A percentile compares a stretch with the other conserved stretches of the same genome.
Evolutionary conservation across 805 yeast species (phyloP).

Genomic region (Middelhovenomyces tepae): DNA sequence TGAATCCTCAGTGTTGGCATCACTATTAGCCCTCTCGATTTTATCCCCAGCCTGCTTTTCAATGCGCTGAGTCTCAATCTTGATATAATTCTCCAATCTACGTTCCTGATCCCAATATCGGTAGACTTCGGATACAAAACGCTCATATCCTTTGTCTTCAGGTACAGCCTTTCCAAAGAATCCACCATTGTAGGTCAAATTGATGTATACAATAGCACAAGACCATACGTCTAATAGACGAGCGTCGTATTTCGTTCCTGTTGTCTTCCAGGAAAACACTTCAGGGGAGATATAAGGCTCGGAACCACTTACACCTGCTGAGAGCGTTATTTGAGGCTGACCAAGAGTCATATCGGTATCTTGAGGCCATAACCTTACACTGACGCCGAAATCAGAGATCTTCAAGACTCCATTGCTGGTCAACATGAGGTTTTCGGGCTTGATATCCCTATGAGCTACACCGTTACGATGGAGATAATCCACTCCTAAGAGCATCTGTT

Average conservation of each 20-base stretch:
- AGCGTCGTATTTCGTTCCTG: conserved; percentile 50
- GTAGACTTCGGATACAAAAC: neutral
- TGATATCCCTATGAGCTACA: conserved; percentile 80
- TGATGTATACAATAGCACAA: conserved; percentile 87
- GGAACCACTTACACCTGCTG: conserved; percentile 76
- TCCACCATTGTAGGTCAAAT: conserved; percentile 43
- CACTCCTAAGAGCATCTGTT: conserved; percentile 76
- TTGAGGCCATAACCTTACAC: conserved; percentile 43
- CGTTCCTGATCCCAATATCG: conserved; percentile 3
- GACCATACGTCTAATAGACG: conserved; percentile 85
- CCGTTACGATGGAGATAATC: conserved; percentile 87
- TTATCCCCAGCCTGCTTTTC: no score
- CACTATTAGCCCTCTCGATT: no score
- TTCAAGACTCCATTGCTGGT: conserved; percentile 67
- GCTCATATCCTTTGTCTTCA: conserved; percentile 19
- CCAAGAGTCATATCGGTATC: conserved; percentile 16
- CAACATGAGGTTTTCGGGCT: conserved; percentile 75
- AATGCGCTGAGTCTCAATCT: conserved; percentile 1
- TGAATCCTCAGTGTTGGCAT: no score
- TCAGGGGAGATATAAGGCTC: conserved; percentile 91
- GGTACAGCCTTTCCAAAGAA: conserved; percentile 24
- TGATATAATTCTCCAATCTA: conserved; percentile 3
- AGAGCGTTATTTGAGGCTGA: conserved; percentile 47
- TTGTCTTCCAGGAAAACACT: conserved; percentile 38
- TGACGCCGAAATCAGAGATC: conserved; percentile 86